Percentiles rank a stretch among this genome's conserved stretches.
Evolutionary conservation across 164 flowering plant genomes (phyloP).

Genomic region (Annona cherimola): DNA sequence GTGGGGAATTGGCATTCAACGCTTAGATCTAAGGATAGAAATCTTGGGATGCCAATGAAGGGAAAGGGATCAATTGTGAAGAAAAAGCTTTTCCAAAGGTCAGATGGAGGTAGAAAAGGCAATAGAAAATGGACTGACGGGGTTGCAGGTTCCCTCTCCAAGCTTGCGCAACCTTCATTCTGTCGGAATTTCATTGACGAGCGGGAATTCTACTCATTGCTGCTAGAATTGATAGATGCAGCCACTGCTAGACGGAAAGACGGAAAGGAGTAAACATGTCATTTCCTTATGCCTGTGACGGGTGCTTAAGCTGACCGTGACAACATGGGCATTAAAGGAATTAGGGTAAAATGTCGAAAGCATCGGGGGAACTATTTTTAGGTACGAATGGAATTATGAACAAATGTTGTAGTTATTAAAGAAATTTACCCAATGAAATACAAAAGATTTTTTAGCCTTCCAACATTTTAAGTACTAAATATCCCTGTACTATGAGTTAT

Average conservation of each 20-base stretch:
- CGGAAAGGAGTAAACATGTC: slow-evolving; percentile 33
- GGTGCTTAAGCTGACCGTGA: too few species aligned
- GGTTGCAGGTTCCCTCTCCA: slow-evolving; percentile 19
- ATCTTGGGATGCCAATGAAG: slow-evolving; percentile 14
- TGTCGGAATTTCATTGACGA: slow-evolving; percentile 39
- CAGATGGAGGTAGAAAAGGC: slow-evolving; percentile 27
- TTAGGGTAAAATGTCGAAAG: too few species aligned
- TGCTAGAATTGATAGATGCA: slow-evolving; percentile 74
- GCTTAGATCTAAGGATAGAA: slow-evolving; percentile 54
- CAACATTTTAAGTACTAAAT: too few species aligned
- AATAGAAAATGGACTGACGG: slow-evolving; percentile 17
- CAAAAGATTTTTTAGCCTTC: too few species aligned
- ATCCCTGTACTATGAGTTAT: too few species aligned
- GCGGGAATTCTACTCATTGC: slow-evolving; percentile 55
- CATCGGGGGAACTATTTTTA: too few species aligned
- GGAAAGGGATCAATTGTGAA: slow-evolving; percentile 24
- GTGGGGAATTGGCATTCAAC: slow-evolving; percentile 45
- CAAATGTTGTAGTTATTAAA: too few species aligned
- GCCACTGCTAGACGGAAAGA: slow-evolving; percentile 26
- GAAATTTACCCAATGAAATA: too few species aligned
- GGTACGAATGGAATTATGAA: too few species aligned
- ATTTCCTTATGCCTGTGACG: too few species aligned
- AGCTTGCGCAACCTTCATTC: neutral
- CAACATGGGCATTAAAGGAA: too few species aligned
- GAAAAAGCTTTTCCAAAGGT: too few species aligned